These are phyloP conservation scores for Coelastrella sp. DNA, from an alignment of 139 green algal species.

Conservation along the genomic window DNA sequence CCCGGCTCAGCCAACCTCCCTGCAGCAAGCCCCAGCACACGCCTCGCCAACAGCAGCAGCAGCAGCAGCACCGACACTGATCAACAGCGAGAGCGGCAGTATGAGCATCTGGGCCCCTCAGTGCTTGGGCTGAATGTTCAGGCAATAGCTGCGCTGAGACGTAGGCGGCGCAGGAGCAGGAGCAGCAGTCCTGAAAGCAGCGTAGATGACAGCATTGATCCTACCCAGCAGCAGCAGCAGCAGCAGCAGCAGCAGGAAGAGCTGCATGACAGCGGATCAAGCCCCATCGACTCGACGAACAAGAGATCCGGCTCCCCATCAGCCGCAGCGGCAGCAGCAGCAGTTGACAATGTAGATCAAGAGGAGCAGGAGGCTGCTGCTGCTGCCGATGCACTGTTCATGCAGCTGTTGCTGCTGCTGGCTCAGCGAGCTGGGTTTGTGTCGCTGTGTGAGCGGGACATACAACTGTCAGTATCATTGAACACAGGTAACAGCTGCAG, in stretches of 20 bases:
- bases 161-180: neutral
- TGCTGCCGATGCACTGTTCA: constrained; percentile 39
- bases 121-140: neutral
- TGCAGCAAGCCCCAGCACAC: neutral
- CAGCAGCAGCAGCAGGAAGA: neutral
- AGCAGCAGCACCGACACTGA: constrained; percentile 11
- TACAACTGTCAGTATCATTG: constrained; percentile 49
- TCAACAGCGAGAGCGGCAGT: neutral
- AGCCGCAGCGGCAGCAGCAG: neutral
- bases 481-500: constrained; percentile 42
- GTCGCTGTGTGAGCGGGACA: constrained; percentile 46
- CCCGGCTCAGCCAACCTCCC: constrained; percentile 15
- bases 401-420: constrained; percentile 45
- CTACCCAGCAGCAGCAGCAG: neutral
- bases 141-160: neutral
- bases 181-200: neutral
- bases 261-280: neutral
- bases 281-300: neutral
- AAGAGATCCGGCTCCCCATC: no score
- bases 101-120: neutral
- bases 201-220: neutral
- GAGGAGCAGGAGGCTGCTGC: neutral
- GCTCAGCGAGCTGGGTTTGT: constrained; percentile 50
- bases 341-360: neutral
- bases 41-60: neutral